phyloP scores from a whole-genome alignment of 176 grass and related monocot species.

The Musa beccarii region DNA sequence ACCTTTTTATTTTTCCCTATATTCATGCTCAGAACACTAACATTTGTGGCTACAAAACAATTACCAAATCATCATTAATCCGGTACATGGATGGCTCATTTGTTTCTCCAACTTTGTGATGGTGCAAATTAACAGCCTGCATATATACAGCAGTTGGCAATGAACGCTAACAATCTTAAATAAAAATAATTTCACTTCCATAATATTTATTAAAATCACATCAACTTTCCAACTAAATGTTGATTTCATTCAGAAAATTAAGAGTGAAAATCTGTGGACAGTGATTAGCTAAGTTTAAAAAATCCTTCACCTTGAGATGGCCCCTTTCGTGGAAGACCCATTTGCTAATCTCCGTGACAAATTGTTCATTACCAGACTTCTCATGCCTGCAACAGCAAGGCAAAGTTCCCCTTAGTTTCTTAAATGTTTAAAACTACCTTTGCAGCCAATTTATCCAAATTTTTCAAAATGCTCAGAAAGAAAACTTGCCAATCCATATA shows the following conservation, averaged over 20 bases:
- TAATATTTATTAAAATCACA: no score
- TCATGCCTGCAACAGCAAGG: slow-evolving; percentile 45
- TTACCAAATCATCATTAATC: slow-evolving; percentile 99
- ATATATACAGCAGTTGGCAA: background rate
- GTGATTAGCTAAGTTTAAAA: background rate
- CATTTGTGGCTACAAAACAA: slow-evolving; percentile 7
- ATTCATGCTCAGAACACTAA: background rate
- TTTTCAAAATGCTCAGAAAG: no score
- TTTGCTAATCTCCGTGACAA: slow-evolving; percentile 93
- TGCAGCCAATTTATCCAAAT: no score
- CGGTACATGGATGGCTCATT: slow-evolving; percentile 87
- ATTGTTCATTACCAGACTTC: slow-evolving; percentile 80
- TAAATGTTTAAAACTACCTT: background rate
- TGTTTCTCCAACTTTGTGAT: slow-evolving; percentile 79
- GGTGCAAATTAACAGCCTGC: slow-evolving; percentile 72
- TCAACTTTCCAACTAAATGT: background rate
- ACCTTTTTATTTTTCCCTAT: background rate
- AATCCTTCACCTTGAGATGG: slow-evolving; percentile 72
- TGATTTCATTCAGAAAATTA: background rate
- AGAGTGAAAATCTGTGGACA: background rate
- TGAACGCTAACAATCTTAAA: background rate
- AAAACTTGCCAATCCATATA: background rate
- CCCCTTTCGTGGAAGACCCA: slow-evolving; percentile 99
- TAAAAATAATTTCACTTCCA: background rate
- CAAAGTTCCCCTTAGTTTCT: background rate